Evolutionary conservation across 1,284 basidiomycete species (phyloP).

Genomic region (Tilletiopsis washingtonensis): DNA sequence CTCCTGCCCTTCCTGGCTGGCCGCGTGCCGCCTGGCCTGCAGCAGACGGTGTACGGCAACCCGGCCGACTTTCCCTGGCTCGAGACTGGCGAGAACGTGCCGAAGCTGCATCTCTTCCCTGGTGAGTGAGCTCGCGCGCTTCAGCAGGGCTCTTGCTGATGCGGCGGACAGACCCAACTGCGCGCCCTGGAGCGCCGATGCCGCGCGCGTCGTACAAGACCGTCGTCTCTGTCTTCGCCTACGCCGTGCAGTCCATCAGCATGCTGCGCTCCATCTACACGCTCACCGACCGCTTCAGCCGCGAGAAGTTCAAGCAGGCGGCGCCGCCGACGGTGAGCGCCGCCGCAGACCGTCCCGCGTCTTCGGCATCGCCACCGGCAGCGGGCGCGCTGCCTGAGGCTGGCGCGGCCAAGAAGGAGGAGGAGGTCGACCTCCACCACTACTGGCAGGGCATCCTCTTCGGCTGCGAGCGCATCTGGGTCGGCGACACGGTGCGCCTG

Average conservation of each 20-base stretch:
- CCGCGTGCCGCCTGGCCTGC: constrained; percentile 9
- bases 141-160: too few species aligned
- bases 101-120: constrained; percentile 1
- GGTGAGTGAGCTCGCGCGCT: too few species aligned
- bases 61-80: constrained; percentile 20
- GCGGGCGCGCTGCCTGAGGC: not conserved
- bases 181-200: too few species aligned
- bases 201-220: constrained; percentile 1
- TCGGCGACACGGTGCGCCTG: constrained; percentile 32
- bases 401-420: not conserved
- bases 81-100: constrained; percentile 4
- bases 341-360: not conserved
- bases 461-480: constrained; percentile 33
- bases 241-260: constrained; percentile 7
- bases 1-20: constrained; percentile 17
- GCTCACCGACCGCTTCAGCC: constrained; percentile 14
- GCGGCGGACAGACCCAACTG: too few species aligned
- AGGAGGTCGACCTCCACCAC: not conserved
- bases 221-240: constrained; percentile 10
- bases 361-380: not conserved
- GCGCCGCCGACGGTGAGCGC: not conserved
- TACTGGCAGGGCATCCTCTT: constrained; percentile 31
- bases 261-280: constrained; percentile 13
- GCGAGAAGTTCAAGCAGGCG: not conserved
- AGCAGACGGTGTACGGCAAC: constrained; percentile 10